Evolutionary conservation across 495 filamentous ascomycete species (phyloP).

Genomic region (Xylaria castorea): DNA sequence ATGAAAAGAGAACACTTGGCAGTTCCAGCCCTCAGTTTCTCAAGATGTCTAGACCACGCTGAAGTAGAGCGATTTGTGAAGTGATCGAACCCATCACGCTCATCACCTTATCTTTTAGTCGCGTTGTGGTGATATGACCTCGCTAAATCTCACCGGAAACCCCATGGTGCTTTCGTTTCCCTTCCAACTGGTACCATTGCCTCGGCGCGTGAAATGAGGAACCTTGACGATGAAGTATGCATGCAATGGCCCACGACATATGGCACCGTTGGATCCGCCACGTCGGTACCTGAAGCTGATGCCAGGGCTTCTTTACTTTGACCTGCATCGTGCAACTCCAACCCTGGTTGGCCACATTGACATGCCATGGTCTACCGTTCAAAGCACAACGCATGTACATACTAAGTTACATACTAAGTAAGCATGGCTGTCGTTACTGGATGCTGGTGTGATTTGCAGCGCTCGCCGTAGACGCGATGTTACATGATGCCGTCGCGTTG

Average conservation of each 20-base stretch:
- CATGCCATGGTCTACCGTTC: constrained; percentile 8
- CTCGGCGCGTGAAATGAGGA: background rate
- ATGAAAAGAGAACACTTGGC: constrained; percentile 11
- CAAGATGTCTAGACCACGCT: background rate
- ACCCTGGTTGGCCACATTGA: constrained; percentile 13
- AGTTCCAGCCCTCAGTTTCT: background rate
- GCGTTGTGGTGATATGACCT: background rate
- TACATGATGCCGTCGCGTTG: constrained; percentile 18
- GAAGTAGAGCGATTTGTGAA: background rate
- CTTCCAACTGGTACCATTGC: background rate
- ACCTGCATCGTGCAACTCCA: constrained; percentile 17
- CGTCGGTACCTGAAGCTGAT: constrained; percentile 17
- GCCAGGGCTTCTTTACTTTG: constrained; percentile 12
- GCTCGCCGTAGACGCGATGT: constrained; percentile 17
- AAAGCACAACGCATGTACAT: background rate
- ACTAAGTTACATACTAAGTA: background rate
- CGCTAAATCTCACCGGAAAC: background rate
- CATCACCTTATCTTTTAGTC: background rate
- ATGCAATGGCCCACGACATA: background rate
- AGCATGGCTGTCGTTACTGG: background rate
- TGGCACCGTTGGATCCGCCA: constrained; percentile 16
- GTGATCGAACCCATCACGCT: background rate
- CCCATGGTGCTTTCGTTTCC: background rate
- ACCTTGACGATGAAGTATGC: background rate
- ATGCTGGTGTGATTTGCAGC: constrained; percentile 21